Percentiles rank a stretch among this genome's conserved stretches.
Conservation (phyloP, 257 asterid genomes). For the Mentha longifolia region DNA sequence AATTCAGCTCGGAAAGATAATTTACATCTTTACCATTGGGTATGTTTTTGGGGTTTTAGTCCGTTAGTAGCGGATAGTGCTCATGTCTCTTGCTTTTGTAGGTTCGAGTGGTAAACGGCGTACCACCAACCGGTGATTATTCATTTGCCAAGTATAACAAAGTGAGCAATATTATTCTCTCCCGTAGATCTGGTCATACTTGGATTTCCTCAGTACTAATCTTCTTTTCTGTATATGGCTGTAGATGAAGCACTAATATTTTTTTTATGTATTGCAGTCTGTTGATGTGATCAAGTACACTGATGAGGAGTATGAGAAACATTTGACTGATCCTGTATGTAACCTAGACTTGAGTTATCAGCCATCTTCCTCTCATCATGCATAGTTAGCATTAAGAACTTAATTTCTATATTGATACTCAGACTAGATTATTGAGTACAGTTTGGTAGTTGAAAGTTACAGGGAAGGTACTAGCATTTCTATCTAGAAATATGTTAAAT, state of each 20-base stretch:
- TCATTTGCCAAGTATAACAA: slow-evolving; percentile 94
- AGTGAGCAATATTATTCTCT: slow-evolving; percentile 44
- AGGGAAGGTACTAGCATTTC: neutral
- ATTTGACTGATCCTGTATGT: slow-evolving; percentile 76
- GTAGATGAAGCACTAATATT: slow-evolving; percentile 25
- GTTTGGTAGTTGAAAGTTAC: neutral
- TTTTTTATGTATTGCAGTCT: slow-evolving; percentile 57
- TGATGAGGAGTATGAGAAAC: slow-evolving; percentile 91
- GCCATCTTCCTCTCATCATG: neutral
- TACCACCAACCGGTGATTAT: slow-evolving; percentile 91
- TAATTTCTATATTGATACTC: slow-evolving; percentile 6
- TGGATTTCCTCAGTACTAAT: slow-evolving; percentile 14
- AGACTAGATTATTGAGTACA: neutral
- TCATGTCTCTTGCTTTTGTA: slow-evolving; percentile 37
- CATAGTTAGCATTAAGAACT: neutral
- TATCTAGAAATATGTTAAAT: neutral
- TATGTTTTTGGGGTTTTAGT: slow-evolving; percentile 37
- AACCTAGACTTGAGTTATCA: slow-evolving; percentile 17
- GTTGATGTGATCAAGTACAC: slow-evolving; percentile 93
- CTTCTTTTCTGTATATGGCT: slow-evolving; percentile 14
- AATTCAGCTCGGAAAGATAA: slow-evolving; percentile 88
- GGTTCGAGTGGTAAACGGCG: slow-evolving; percentile 97
- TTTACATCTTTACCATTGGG: slow-evolving; percentile 96
- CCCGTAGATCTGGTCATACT: neutral
- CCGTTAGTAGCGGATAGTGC: slow-evolving; percentile 1